Evolutionary conservation across 2,329 filamentous ascomycete genomes (phyloP).

Genomic region (Cercospora zeina): DNA sequence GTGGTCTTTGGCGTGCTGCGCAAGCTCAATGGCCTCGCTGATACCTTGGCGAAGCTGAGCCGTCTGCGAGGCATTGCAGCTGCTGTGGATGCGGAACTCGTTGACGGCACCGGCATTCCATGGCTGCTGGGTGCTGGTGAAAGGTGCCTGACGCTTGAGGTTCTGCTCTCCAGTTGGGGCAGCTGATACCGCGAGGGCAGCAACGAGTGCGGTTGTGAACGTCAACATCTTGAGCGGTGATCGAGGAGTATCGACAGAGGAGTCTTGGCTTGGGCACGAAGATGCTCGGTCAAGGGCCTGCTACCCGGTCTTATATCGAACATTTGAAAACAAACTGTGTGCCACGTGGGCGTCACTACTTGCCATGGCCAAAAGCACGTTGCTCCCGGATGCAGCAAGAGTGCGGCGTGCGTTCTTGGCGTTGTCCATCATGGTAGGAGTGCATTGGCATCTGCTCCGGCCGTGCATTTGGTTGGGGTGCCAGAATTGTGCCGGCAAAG

Average conservation of each 20-base stretch:
- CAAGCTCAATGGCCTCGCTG: slow-evolving; percentile 59
- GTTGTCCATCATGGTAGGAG: slow-evolving; percentile 16
- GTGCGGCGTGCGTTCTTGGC: slow-evolving; percentile 15
- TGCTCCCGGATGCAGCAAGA: slow-evolving; percentile 12
- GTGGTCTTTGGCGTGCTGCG: slow-evolving; percentile 63
- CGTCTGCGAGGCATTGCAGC: slow-evolving; percentile 64
- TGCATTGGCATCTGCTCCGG: slow-evolving; percentile 4
- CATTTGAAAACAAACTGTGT: neutral
- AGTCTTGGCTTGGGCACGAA: slow-evolving; percentile 6
- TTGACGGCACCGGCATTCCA: slow-evolving; percentile 42
- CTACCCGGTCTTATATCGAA: slow-evolving; percentile 12
- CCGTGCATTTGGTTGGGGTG: slow-evolving; percentile 2
- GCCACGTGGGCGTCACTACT: slow-evolving; percentile 15
- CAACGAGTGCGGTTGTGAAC: slow-evolving; percentile 19
- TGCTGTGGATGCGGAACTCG: slow-evolving; percentile 59
- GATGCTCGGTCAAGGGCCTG: slow-evolving; percentile 4
- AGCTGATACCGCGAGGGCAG: slow-evolving; percentile 23
- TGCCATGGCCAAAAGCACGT: slow-evolving; percentile 11
- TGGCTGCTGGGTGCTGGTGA: slow-evolving; percentile 20
- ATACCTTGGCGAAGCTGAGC: slow-evolving; percentile 59
- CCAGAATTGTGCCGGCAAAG: slow-evolving; percentile 9
- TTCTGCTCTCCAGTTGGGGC: slow-evolving; percentile 20
- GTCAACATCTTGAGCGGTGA: slow-evolving; percentile 19
- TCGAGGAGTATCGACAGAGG: neutral
- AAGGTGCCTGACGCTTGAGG: slow-evolving; percentile 24